Conservation (phyloP, 495 filamentous ascomycete genomes). For the Neurospora sp. region DNA sequence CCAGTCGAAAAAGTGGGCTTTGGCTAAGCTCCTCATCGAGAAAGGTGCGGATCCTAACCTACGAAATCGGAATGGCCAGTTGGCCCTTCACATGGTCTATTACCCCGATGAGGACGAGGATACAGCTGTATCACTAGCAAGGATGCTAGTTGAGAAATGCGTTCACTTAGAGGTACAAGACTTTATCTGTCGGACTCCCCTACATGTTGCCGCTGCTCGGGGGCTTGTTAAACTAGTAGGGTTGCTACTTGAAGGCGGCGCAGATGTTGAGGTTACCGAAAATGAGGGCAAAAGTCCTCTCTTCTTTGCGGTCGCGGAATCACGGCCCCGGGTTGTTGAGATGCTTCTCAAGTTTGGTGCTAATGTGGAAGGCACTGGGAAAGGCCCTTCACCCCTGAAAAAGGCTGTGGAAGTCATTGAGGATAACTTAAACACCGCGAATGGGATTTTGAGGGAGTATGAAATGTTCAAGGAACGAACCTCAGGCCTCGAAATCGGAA, state of each 20-base stretch:
- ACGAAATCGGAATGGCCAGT: not conserved
- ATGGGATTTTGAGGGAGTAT: not conserved
- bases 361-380: not conserved
- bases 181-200: too few relatives aligned
- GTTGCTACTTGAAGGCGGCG: not conserved
- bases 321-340: not conserved
- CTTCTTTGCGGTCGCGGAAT: rapidly evolving
- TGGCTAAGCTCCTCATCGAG: not conserved
- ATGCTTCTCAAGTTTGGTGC: not conserved
- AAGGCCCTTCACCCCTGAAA: not conserved
- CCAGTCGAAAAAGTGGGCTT: rapidly evolving
- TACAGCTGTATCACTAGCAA: not conserved
- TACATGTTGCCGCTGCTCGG: rapidly evolving
- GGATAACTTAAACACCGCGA: not conserved
- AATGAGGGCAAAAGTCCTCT: not conserved
- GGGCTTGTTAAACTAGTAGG: not conserved
- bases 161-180: not conserved
- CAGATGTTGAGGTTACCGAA: not conserved
- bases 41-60: not conserved
- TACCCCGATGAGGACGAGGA: not conserved
- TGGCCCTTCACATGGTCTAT: not conserved
- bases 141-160: not conserved
- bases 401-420: not conserved
- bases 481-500: not conserved
- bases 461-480: not conserved